Conservation (phyloP, 1,139 yeast species). For the Saccharomyces hybrid region DNA sequence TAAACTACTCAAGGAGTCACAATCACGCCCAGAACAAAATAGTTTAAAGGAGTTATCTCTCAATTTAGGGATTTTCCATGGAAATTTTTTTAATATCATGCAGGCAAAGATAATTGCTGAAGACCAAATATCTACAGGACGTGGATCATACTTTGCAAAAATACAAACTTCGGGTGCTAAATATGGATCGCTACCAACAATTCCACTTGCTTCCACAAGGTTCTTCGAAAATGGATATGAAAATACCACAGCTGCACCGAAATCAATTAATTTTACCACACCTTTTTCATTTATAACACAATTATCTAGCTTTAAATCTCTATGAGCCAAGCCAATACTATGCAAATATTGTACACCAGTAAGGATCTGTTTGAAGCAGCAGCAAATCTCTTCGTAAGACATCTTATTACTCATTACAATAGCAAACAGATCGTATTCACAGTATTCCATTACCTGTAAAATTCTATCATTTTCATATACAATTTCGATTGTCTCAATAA, state of each 20-base stretch:
- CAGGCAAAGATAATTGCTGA: constrained; percentile 89
- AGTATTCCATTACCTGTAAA: constrained; percentile 90
- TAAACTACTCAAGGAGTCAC: constrained; percentile 36
- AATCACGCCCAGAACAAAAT: constrained; percentile 39
- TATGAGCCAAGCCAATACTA: constrained; percentile 81
- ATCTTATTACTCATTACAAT: constrained; percentile 93
- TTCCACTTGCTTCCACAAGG: constrained; percentile 76
- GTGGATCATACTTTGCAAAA: constrained; percentile 73
- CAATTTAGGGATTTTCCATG: constrained; percentile 93
- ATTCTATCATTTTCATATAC: constrained; percentile 84
- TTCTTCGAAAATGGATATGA: constrained; percentile 82
- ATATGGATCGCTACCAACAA: constrained; percentile 92
- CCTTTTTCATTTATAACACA: constrained; percentile 85
- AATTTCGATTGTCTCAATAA: constrained; percentile 85
- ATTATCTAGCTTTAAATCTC: constrained; percentile 88
- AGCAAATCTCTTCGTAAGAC: constrained; percentile 77
- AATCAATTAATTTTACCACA: constrained; percentile 83
- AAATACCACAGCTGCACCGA: constrained; percentile 91
- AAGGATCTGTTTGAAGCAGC: constrained; percentile 83
- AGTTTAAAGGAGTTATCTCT: constrained; percentile 74
- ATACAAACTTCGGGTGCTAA: constrained; percentile 92
- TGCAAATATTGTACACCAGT: constrained; percentile 80
- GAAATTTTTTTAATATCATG: constrained; percentile 89
- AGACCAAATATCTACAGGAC: constrained; percentile 95
- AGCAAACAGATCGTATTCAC: constrained; percentile 88